Evolutionary conservation across 192 early-diverging fungal species (phyloP).

Genomic region (Lunasporangiospora selenospora): DNA sequence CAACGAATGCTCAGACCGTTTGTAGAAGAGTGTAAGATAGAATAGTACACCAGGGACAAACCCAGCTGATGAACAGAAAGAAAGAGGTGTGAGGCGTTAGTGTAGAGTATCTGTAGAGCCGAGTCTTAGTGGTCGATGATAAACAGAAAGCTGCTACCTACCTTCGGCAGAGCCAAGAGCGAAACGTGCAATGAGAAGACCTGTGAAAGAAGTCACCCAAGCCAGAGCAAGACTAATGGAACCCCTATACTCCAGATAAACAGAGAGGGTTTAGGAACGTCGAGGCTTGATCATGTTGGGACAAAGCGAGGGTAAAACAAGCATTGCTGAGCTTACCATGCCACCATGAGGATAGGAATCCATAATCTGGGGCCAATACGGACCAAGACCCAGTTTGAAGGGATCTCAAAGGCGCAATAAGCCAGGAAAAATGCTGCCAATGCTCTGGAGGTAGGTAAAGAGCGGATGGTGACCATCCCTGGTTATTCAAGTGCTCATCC

Average conservation of each 20-base stretch:
- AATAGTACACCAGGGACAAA: constrained; percentile 75
- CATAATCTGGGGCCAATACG: constrained; percentile 64
- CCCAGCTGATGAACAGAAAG: constrained; percentile 69
- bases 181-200: constrained; percentile 45
- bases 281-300: constrained; percentile 50
- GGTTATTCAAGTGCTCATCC: constrained; percentile 50
- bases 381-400: constrained; percentile 78
- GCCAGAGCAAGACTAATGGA: constrained; percentile 69
- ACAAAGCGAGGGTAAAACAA: constrained; percentile 40
- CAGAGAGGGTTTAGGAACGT: constrained; percentile 44
- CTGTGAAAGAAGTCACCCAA: constrained; percentile 60
- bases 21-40: constrained; percentile 78
- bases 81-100: constrained; percentile 25
- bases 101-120: background rate
- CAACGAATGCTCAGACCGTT: constrained; percentile 66
- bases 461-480: constrained; percentile 23
- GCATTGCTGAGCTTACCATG: constrained; percentile 50
- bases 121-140: background rate
- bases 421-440: constrained; percentile 52
- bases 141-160: background rate
- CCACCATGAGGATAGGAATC: constrained; percentile 67
- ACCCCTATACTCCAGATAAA: constrained; percentile 46
- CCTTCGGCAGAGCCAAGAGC: constrained; percentile 38
- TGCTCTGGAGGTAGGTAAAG: too few species aligned
- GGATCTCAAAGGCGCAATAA: constrained; percentile 81